Conservation (phyloP, 73 alveolate species). For the Stentor roeselii region DNA sequence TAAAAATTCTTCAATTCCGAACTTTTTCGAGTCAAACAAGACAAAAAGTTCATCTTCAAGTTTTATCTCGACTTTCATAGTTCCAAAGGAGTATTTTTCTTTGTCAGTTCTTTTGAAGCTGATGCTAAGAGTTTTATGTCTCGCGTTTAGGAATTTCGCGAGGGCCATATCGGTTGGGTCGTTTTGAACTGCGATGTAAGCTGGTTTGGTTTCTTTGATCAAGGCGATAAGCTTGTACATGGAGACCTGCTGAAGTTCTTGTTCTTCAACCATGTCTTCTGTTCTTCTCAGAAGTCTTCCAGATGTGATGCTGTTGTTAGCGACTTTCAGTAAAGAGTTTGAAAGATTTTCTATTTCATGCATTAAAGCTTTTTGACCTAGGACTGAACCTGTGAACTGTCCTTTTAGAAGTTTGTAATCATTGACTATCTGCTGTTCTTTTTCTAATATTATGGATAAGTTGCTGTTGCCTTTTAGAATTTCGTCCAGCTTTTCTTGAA, state of each 20-base stretch:
- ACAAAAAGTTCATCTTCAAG: slow-evolving; percentile 22
- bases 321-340: neutral
- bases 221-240: neutral
- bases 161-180: neutral
- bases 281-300: neutral
- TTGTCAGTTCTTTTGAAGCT: slow-evolving; percentile 17
- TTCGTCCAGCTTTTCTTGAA: neutral
- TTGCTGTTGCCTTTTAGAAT: neutral
- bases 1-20: slow-evolving; percentile 13
- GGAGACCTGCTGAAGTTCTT: neutral
- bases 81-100: slow-evolving; percentile 3
- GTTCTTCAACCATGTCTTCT: slow-evolving; percentile 25
- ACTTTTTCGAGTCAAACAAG: slow-evolving; percentile 4
- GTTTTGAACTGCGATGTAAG: slow-evolving; percentile 2
- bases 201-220: slow-evolving; percentile 9
- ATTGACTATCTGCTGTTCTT: neutral
- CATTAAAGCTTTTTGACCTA: neutral
- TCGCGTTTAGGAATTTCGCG: slow-evolving; percentile 12
- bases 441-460: neutral
- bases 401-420: neutral
- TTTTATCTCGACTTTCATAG: slow-evolving; percentile 7
- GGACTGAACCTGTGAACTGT: neutral
- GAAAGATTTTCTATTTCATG: neutral
- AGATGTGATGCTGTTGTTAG: neutral
- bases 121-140: slow-evolving; percentile 2